Conservation (phyloP, 1,284 basidiomycete species). For the Schizopora paradoxa region DNA sequence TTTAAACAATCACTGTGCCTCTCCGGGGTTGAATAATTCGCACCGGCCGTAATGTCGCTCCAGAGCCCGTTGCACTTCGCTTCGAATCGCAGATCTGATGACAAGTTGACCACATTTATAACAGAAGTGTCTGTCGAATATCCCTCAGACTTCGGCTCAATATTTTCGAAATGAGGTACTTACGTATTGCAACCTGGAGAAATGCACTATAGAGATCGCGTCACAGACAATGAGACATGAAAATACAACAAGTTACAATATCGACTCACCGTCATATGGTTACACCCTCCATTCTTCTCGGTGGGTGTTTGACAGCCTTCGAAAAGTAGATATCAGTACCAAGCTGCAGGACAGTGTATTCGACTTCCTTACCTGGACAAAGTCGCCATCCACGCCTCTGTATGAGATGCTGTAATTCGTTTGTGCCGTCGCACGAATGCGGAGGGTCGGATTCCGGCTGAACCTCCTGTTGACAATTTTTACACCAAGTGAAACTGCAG, state of each 20-base stretch:
- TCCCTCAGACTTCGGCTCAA: slow-evolving; percentile 1
- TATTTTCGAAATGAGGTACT: slow-evolving; percentile 17
- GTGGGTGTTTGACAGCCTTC: slow-evolving; percentile 54
- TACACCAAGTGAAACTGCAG: slow-evolving; percentile 50
- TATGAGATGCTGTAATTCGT: slow-evolving; percentile 50
- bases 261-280: slow-evolving; percentile 55
- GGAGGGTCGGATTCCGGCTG: slow-evolving; percentile 28
- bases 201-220: slow-evolving; percentile 37
- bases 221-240: not conserved
- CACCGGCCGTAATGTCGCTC: slow-evolving; percentile 42
- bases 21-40: slow-evolving; percentile 38
- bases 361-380: slow-evolving; percentile 43
- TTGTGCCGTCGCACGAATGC: slow-evolving; percentile 54
- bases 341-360: not conserved
- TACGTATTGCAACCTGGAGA: slow-evolving; percentile 55
- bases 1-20: no score
- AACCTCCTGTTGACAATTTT: slow-evolving; percentile 42
- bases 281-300: slow-evolving; percentile 53
- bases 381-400: slow-evolving; percentile 47
- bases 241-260: not conserved
- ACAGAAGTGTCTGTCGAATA: slow-evolving; percentile 47
- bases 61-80: slow-evolving; percentile 39
- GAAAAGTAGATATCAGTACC: not conserved
- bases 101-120: slow-evolving; percentile 50
- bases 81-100: slow-evolving; percentile 39